A percentile compares a stretch with the other conserved stretches of the same genome.
These are phyloP conservation scores for Rosa multiflora DNA, from an alignment of 306 rosid species.

Conservation along the genomic window DNA sequence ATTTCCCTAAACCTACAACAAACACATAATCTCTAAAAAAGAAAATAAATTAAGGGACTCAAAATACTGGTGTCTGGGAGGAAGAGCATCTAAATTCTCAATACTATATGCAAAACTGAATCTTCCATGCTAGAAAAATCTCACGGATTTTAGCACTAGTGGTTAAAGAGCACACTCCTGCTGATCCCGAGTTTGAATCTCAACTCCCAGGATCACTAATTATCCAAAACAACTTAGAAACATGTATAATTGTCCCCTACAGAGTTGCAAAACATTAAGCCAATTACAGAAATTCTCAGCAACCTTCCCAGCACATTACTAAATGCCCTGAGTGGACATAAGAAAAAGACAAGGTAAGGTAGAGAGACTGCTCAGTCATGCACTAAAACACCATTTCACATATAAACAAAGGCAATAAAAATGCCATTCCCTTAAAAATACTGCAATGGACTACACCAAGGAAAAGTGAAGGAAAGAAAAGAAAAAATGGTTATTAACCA, in stretches of 20 bases:
- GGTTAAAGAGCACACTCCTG: too few species aligned
- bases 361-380: not conserved
- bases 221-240: not conserved
- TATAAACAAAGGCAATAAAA: not conserved
- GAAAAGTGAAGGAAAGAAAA: not conserved
- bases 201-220: too few species aligned
- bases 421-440: not conserved
- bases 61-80: not conserved
- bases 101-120: not conserved
- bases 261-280: not conserved
- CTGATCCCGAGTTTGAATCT: too few species aligned
- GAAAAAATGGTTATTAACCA: not conserved
- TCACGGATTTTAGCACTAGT: too few species aligned
- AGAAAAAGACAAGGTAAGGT: not conserved
- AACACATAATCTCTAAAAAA: not conserved
- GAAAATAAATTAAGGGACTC: not conserved
- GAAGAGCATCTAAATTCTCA: not conserved
- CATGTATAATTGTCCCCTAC: not conserved
- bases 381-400: not conserved
- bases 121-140: not conserved
- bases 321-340: not conserved
- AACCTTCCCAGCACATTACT: not conserved
- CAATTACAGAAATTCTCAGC: not conserved
- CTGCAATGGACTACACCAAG: not conserved
- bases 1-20: not conserved